Conservation (phyloP, 305 asterid species). For the Plantago lanceolata region DNA sequence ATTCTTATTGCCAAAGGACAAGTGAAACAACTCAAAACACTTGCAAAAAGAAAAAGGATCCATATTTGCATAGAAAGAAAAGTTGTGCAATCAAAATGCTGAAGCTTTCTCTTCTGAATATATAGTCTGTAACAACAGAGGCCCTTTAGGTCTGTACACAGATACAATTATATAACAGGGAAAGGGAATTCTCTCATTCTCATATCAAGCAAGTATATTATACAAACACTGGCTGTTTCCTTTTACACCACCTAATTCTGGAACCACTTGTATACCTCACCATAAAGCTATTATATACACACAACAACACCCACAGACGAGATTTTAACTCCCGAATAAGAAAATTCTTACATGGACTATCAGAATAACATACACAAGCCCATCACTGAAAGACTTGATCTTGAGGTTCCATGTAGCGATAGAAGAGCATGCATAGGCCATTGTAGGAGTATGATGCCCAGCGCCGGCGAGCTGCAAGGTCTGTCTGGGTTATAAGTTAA, state of each 20-base stretch:
- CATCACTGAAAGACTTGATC: background rate
- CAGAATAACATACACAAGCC: background rate
- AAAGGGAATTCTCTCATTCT: background rate
- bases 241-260: background rate
- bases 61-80: background rate
- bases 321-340: background rate
- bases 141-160: background rate
- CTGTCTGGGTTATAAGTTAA: background rate
- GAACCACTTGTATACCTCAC: background rate
- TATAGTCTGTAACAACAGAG: background rate
- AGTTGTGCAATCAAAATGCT: background rate
- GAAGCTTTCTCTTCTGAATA: no score
- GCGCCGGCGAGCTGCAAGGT: background rate
- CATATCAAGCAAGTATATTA: background rate
- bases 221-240: background rate
- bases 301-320: constrained; percentile 1
- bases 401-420: background rate
- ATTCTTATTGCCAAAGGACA: background rate
- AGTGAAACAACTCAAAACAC: background rate
- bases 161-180: background rate
- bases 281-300: background rate
- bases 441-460: background rate
- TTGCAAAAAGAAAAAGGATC: background rate
- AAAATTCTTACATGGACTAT: background rate
- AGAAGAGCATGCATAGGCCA: background rate